phyloP scores from a whole-genome alignment of 495 filamentous ascomycete genomes.

The Penicillium goetzii region DNA sequence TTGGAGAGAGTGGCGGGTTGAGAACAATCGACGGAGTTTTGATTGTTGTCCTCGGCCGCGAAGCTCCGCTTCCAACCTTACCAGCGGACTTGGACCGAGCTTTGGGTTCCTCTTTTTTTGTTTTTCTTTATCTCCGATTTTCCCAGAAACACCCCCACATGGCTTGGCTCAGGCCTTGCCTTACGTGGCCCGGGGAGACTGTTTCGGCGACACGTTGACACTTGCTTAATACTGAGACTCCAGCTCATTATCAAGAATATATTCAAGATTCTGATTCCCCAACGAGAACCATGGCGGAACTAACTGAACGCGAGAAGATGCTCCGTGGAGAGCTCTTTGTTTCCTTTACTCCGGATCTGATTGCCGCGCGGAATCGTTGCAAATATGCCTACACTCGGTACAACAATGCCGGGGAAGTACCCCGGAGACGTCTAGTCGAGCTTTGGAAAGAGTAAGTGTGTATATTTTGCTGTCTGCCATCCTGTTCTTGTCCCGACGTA shows the following conservation, averaged over 20 bases:
- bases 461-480: too few species aligned
- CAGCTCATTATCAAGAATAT: background rate
- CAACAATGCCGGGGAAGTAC: slow-evolving; percentile 62
- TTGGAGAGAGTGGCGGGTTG: background rate
- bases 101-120: background rate
- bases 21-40: slow-evolving; percentile 4
- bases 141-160: background rate
- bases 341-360: slow-evolving; percentile 58
- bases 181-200: background rate
- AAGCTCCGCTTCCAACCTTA: background rate
- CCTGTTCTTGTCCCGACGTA: too few species aligned
- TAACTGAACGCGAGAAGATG: slow-evolving; percentile 43
- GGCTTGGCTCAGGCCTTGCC: slow-evolving; percentile 7
- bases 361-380: slow-evolving; percentile 62
- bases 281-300: slow-evolving; percentile 21
- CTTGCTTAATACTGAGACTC: background rate
- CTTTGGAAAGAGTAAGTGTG: slow-evolving; percentile 73
- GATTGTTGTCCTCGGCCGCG: slow-evolving; percentile 1
- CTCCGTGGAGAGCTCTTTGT: slow-evolving; percentile 49
- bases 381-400: slow-evolving; percentile 60
- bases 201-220: slow-evolving; percentile 7
- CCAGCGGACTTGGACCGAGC: background rate
- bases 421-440: slow-evolving; percentile 61
- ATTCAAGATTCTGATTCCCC: background rate
- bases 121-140: background rate